Base-by-base conservation (phyloP, 2,329 filamentous ascomycete genomes). In the Thermothelomyces thermophilus region DNA sequence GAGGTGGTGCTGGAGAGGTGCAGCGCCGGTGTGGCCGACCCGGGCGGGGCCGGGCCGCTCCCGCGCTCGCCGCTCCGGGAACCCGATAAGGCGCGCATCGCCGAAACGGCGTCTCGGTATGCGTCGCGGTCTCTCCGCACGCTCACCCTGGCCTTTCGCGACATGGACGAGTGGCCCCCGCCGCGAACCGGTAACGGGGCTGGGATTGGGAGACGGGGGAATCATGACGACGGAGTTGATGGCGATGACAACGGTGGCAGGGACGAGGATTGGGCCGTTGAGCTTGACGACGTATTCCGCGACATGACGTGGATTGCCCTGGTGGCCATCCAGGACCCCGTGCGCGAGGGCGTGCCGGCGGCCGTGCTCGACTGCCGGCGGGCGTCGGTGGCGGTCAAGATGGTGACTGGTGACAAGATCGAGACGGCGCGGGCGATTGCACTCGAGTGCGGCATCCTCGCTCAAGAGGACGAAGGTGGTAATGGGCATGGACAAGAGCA, bases 311-410 rank as follows among this genome's bases (percentile, higher is more conserved):
- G 86, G 62, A 73, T 80, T 24, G 85, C 84, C 26, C 70, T 88
- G n/a, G 74, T 86, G 47, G 84, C 82, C 37, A 75, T 87, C 17
- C 84, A 86, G 51, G 84, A 87, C 58, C 84, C 84, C 1, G 80
- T 83, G 49, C 81, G 84, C 1, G 72, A 77, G 0, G 83, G 85
- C 61, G 82, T 83, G 2, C 76, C 73, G 2, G 75, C 70, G 3
- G 75, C 80, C 2, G 79, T 84, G 35, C 63, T 66, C 22, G 64
- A 72, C 41, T 81, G 77, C 58, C 75, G 77, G 52, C 67, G 70
- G 33, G 79, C 79, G 20, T 77, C 77, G 24, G 78, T 82, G 36
- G 68, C 72, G 33, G 79, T 82, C 3, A 76, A 79, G 59, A 82
- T 82, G 79, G 70, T 82, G 6, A 84, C 80, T 11, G 80, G 79